These are phyloP conservation scores for Penicillium freii DNA, from an alignment of 2,329 filamentous ascomycete genomes.

Conservation along the genomic window DNA sequence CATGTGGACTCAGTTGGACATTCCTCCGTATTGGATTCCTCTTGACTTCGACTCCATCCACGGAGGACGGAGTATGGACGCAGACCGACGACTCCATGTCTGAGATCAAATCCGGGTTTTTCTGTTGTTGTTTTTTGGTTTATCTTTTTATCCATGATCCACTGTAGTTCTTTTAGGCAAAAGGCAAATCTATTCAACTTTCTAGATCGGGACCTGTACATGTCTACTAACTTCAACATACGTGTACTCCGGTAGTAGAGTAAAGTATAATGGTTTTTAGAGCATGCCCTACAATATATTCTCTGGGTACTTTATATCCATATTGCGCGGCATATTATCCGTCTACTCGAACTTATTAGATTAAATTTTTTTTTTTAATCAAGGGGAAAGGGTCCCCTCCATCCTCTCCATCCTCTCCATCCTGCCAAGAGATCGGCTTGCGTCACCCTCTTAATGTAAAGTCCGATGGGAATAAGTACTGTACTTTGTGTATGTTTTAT, in stretches of 20 bases:
- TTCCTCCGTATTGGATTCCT: too few species aligned
- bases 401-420: background rate
- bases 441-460: slow-evolving; percentile 14
- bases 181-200: background rate
- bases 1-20: background rate
- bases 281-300: background rate
- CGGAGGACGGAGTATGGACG: background rate
- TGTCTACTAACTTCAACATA: background rate
- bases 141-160: background rate
- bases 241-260: background rate
- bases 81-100: background rate
- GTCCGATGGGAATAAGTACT: background rate
- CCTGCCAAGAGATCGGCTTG: slow-evolving; percentile 23
- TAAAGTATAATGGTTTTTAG: too few species aligned
- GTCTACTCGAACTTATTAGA: background rate
- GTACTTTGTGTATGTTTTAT: too few species aligned
- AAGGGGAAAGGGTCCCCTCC: background rate
- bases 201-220: background rate
- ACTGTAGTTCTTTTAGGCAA: background rate
- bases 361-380: background rate
- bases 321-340: background rate
- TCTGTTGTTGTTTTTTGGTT: background rate
- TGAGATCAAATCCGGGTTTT: background rate
- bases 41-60: background rate
- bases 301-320: background rate